A percentile compares a stretch with the other conserved stretches of the same genome.
Conservation (phyloP, 1,284 basidiomycete species). For the Athelia psychrophila region DNA sequence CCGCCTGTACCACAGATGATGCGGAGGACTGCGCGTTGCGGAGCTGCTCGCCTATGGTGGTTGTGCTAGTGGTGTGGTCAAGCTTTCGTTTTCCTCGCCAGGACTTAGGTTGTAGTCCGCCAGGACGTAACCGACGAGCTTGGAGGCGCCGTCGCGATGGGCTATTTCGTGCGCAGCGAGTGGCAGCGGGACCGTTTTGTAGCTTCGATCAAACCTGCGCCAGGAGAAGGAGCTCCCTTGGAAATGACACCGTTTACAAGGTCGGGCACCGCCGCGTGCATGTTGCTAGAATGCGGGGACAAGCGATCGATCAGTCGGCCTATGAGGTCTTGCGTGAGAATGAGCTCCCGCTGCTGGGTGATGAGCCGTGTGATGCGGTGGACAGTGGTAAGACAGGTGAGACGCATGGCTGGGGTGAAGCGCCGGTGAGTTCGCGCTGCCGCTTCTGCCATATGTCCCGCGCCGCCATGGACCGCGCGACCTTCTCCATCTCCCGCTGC, state of each 20-base stretch:
- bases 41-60: conserved; percentile 23
- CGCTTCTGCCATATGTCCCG: no score
- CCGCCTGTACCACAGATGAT: conserved; percentile 87
- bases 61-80: conserved; percentile 2
- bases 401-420: no score
- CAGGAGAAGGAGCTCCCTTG: conserved; percentile 88
- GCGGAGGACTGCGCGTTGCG: conserved; percentile 74
- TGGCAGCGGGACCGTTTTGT: conserved; percentile 68
- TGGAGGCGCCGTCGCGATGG: no score
- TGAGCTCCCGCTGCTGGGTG: no score
- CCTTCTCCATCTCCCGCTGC: no score
- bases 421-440: no score
- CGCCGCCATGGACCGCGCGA: no score
- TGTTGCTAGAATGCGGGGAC: conserved; percentile 79
- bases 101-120: conserved; percentile 51
- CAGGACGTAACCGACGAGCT: no score
- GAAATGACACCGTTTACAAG: conserved; percentile 95
- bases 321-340: conserved; percentile 87
- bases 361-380: no score
- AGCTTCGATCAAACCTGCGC: conserved; percentile 77
- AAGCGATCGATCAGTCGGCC: conserved; percentile 80
- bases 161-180: no score
- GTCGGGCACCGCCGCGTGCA: conserved; percentile 88
- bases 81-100: conserved; percentile 11
- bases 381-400: no score